Conservation (phyloP, 2,329 filamentous ascomycete species). For the Truncatella angustata region DNA sequence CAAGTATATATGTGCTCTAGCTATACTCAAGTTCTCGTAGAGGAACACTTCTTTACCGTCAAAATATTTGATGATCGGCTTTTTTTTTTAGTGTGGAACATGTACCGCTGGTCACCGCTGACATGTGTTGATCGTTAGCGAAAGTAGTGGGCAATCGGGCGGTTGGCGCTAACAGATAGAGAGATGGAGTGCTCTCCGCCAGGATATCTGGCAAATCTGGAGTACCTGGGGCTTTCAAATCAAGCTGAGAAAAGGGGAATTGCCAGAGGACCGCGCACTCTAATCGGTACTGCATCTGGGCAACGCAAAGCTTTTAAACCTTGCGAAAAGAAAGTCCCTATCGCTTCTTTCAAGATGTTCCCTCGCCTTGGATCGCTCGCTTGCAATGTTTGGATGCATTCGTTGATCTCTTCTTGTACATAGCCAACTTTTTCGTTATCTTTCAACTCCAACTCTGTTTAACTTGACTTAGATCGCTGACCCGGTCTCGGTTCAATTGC, state of each 20-base stretch:
- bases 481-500: conserved; percentile 8
- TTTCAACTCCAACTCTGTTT: too few relatives aligned
- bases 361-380: neutral
- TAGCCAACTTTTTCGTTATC: neutral
- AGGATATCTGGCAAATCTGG: conserved; percentile 5
- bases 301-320: too few relatives aligned
- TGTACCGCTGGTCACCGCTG: neutral
- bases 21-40: too few relatives aligned
- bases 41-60: too few relatives aligned
- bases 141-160: neutral
- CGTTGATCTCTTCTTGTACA: neutral
- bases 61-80: too few relatives aligned
- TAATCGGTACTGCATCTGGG: too few relatives aligned
- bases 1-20: too few relatives aligned
- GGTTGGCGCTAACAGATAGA: conserved; percentile 2
- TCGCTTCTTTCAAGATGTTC: too few relatives aligned
- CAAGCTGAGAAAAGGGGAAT: conserved; percentile 4
- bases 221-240: neutral
- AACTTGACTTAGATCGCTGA: neutral
- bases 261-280: too few relatives aligned
- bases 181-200: neutral
- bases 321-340: too few relatives aligned
- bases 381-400: neutral
- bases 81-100: neutral
- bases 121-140: neutral